Evolutionary conservation across 1,284 basidiomycete species (phyloP).

Genomic region (Rhodotorula sp.): DNA sequence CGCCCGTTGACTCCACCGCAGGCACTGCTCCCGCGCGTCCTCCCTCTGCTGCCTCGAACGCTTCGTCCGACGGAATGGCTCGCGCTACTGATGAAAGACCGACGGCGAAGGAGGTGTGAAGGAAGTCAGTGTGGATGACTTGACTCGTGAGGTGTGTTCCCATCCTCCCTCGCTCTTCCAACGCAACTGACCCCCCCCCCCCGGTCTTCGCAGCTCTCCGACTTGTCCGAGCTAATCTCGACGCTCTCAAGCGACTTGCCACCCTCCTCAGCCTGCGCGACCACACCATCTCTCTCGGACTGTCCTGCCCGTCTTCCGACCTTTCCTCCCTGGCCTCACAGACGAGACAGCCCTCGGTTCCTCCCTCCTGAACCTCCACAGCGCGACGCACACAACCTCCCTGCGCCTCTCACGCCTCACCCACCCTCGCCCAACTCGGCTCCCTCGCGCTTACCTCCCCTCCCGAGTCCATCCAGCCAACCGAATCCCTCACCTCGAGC

Average conservation of each 20-base stretch:
- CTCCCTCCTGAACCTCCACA: slow-evolving; percentile 10
- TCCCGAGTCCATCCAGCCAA: slow-evolving; percentile 1
- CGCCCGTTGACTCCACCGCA: no score
- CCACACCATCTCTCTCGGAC: slow-evolving; percentile 1
- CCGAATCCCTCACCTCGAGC: slow-evolving; percentile 13
- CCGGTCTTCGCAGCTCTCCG: background rate
- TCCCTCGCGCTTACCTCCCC: slow-evolving; percentile 8
- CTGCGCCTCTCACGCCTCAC: slow-evolving; percentile 6
- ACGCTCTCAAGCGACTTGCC: background rate
- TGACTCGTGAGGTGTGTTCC: slow-evolving; percentile 16
- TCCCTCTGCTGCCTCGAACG: background rate
- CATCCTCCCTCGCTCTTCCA: background rate
- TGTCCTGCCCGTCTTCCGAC: background rate
- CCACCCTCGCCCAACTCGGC: background rate
- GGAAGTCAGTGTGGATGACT: slow-evolving; percentile 22
- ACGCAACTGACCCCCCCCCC: no score
- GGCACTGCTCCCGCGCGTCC: no score
- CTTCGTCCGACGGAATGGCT: background rate
- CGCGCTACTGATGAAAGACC: background rate
- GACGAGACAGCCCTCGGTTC: slow-evolving; percentile 11
- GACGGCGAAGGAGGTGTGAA: background rate
- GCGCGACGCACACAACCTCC: background rate
- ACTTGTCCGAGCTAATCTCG: slow-evolving; percentile 2
- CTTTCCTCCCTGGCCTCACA: background rate
- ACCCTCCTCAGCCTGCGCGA: background rate